Evolutionary conservation across 352 stramenopile species (phyloP).

Genomic region (Globisporangium rhizosaccharum): DNA sequence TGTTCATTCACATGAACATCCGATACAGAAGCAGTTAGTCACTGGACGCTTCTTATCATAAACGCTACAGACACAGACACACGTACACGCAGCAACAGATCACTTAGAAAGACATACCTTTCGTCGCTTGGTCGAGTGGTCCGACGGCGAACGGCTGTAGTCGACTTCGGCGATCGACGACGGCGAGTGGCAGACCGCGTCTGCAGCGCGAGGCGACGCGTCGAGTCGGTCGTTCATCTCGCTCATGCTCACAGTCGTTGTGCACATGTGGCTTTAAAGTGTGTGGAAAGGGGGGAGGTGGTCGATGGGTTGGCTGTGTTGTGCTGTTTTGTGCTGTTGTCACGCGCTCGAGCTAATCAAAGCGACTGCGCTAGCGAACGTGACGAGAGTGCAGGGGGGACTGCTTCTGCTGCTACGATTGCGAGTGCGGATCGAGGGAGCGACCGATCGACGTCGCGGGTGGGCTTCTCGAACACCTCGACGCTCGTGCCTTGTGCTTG

Average conservation of each 20-base stretch:
- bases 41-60: background rate
- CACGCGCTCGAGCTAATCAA: background rate
- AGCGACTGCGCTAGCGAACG: background rate
- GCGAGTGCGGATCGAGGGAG: no score
- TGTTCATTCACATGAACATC: background rate
- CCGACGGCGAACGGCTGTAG: conserved; percentile 6
- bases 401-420: background rate
- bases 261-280: conserved; percentile 17
- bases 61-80: background rate
- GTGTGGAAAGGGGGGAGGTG: background rate
- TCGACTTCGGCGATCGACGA: conserved; percentile 65
- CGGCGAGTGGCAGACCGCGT: conserved; percentile 42
- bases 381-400: background rate
- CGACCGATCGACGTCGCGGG: no score
- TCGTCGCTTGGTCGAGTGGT: conserved; percentile 7
- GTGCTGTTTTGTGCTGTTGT: background rate
- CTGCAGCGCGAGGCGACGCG: conserved; percentile 12
- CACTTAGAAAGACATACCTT: conserved; percentile 25
- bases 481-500: background rate
- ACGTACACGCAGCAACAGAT: background rate
- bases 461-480: background rate
- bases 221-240: conserved; percentile 29
- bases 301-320: background rate
- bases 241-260: conserved; percentile 19
- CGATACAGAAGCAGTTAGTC: background rate